phyloP scores from a whole-genome alignment of 225 moss, liverwort and hornwort species.

The Lunularia cruciata region DNA sequence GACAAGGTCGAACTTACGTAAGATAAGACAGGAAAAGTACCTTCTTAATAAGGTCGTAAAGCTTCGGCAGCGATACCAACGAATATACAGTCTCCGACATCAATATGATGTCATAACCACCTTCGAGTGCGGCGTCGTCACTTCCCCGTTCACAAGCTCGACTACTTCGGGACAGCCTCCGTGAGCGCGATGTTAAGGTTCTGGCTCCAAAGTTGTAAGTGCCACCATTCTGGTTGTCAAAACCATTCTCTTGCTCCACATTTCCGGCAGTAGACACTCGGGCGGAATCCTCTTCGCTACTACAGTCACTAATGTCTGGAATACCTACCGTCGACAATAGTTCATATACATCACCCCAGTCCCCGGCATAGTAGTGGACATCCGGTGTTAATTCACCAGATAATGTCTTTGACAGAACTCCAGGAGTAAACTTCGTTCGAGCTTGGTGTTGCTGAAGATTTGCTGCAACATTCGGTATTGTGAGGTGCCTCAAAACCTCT shows the following conservation, averaged over 20 bases:
- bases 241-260: constrained; percentile 10
- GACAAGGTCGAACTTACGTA: too few relatives aligned
- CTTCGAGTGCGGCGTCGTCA: constrained; percentile 67
- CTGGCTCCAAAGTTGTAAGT: constrained; percentile 1
- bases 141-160: constrained; percentile 83
- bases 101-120: constrained; percentile 89
- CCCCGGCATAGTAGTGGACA: constrained; percentile 85
- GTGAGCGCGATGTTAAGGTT: constrained; percentile 8
- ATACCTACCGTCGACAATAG: constrained; percentile 59
- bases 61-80: constrained; percentile 75
- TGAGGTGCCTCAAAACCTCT: constrained; percentile 73
- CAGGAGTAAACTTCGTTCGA: constrained; percentile 42
- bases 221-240: neutral
- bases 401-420: constrained; percentile 34
- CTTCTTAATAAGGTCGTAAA: constrained; percentile 89
- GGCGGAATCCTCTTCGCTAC: constrained; percentile 26
- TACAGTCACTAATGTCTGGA: constrained; percentile 18
- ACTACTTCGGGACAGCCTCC: constrained; percentile 61
- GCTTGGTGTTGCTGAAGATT: constrained; percentile 67
- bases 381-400: constrained; percentile 42
- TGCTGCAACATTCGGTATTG: constrained; percentile 76
- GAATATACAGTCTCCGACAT: constrained; percentile 99
- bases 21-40: constrained; percentile 40
- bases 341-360: constrained; percentile 84
- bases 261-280: constrained; percentile 6